Base-by-base conservation (phyloP, 345 rosid genomes). In the Murraya paniculata region DNA sequence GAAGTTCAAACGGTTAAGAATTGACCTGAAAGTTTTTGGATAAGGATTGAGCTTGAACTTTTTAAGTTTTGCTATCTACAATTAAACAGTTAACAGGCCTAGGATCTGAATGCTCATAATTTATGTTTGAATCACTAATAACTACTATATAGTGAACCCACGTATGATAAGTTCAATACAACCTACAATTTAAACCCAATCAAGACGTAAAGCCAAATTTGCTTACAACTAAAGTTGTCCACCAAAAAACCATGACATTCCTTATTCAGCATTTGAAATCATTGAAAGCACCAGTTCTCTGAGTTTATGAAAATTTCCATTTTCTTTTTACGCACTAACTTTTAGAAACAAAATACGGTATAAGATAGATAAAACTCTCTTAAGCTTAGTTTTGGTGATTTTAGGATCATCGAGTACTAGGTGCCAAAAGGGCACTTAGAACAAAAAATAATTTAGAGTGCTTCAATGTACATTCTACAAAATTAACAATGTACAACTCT, bases 1-100 rank as follows among this genome's bases (percentile, higher is more conserved):
- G 82, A 88, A 93, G 85, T 93, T 89, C 80, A 90, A 74, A 73
- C 97, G 91, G 74, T 85, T 89, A 50, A 89, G 87, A 67, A 88
- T 72, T 36, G 93, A 93, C 83, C 94, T 93, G 86, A 67, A 76
- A 81, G 77, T 75, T 72, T 72, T 55, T 35, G 72, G 72, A 72
- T 11, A 45, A 48, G 68, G 67, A 68, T 76, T 67, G 72, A 24
- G 48, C 41, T 64, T 28, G 18, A 81, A 76, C 30, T 5, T 69
- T 64, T 5, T 19, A 4, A n/a, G 56, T 31, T 31, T 41, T 48
- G 9, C 3, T 18, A 1, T 36, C 45, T 59, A 27, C 25, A 56
- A 70, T 18, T 35, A 25, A 67, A 67, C 10, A 19, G 38, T 73
- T 1, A 62, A 6, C 33, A 57, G 28, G 28, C 14, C 56, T 60